These are phyloP conservation scores for Trichophyton schoenleinii DNA, from an alignment of 2,329 filamentous ascomycete species.

Conservation along the genomic window DNA sequence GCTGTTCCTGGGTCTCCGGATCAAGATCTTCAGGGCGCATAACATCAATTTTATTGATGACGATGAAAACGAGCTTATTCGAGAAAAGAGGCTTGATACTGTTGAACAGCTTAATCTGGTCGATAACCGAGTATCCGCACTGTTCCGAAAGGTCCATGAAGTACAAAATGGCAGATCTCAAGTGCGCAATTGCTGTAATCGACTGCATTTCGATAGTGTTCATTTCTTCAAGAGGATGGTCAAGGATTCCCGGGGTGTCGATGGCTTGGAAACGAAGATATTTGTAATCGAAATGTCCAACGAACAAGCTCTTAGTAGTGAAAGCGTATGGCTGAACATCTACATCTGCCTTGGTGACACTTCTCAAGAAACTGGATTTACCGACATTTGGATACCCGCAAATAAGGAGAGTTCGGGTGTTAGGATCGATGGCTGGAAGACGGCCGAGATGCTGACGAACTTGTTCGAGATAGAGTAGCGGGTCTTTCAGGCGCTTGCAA, in stretches of 20 bases:
- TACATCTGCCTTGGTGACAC: constrained; percentile 85
- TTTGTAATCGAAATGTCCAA: constrained; percentile 97
- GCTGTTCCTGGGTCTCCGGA: constrained; percentile 59
- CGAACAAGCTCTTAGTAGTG: constrained; percentile 93
- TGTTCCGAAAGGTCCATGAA: constrained; percentile 98
- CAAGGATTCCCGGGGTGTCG: constrained; percentile 95
- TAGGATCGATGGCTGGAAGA: constrained; percentile 96
- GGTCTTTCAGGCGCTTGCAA: constrained; percentile 86
- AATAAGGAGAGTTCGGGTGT: constrained; percentile 88
- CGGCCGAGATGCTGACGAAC: constrained; percentile 92
- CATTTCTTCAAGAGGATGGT: constrained; percentile 97
- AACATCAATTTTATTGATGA: constrained; percentile 97
- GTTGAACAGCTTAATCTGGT: constrained; percentile 89
- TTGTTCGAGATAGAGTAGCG: constrained; percentile 89
- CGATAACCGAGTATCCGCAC: constrained; percentile 84
- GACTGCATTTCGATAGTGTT: constrained; percentile 99
- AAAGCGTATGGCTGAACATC: constrained; percentile 97
- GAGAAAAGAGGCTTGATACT: constrained; percentile 94
- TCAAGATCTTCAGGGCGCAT: constrained; percentile 77
- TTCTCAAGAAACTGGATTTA: constrained; percentile 91
- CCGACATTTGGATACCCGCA: constrained; percentile 97
- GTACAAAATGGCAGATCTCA: constrained; percentile 88
- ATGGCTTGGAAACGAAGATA: constrained; percentile 84
- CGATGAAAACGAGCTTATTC: constrained; percentile 93
- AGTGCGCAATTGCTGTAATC: constrained; percentile 93